Base-by-base conservation (phyloP, 176 grass and related monocot species). In the Elaeis guineensis region DNA sequence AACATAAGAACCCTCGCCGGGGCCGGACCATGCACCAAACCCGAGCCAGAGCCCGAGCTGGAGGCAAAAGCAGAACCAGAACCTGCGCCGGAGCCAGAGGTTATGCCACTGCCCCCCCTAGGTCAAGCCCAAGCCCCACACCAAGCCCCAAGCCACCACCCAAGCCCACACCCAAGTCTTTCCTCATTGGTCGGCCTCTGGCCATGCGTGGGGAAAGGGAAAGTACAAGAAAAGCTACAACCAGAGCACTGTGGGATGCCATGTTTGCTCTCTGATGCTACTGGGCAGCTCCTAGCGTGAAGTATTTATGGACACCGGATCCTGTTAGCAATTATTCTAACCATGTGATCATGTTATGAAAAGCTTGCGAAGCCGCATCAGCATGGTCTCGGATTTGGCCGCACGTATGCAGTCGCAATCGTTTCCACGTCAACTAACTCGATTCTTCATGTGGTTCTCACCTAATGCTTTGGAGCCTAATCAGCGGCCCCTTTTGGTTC, bases 401-500 rank as follows among this genome's bases (percentile, higher is more conserved):
- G 25, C 58, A 18, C 23, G 58, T 35, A 61, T 35, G 58, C 17
- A 7, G 54, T 21, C 18, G 54, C 35, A 12, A 12, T 44, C 35
- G 35, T 44, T 44, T 44, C 35, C 35, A 21, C 21, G 54, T 56
- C 11, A n/a, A 30, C 49, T 71, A 55, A 62, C 56, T 61, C 14
- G 59, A 52, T 51, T 84, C 49, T 8, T 18, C 71, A 69, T 77
- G 78, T 73, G 80, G 52, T 8, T 28, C 21, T 16, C 50, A 86
- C 79, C 87, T 90, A 86, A 90, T 64, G 4, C 17, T 81, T 85
- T 89, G 81, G 81, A 74, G 65, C 51, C 52, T 81, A 80, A 75
- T 67, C 39, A 59, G 66, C 78, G 69, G 77, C 67, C 77, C 72
- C 30, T 75, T 25, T 58, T 73, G 19, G 35, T 14, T 44, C 35